phyloP scores from a whole-genome alignment of 768 basidiomycete species.

The Phaeolepiota aurea region DNA sequence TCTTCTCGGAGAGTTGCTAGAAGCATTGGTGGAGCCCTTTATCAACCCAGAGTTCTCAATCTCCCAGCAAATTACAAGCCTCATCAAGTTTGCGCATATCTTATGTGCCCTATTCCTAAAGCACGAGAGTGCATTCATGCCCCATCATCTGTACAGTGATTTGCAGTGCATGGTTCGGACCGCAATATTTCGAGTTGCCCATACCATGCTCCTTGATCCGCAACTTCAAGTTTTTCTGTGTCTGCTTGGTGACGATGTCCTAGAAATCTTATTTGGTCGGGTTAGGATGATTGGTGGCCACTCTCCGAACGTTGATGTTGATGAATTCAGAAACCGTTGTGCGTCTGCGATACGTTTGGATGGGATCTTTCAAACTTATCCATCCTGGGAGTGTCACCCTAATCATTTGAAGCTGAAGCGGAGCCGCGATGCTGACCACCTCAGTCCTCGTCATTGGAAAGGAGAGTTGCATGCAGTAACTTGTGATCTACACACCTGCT shows the following conservation, averaged over 20 bases:
- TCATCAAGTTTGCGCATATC: constrained; percentile 16
- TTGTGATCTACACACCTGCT: constrained; percentile 11
- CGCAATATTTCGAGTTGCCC: constrained; percentile 12
- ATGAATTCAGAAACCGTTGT: constrained; percentile 10
- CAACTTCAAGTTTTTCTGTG: constrained; percentile 11
- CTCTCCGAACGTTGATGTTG: constrained; percentile 11
- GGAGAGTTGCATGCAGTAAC: constrained; percentile 10
- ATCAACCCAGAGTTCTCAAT: constrained; percentile 11
- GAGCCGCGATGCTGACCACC: constrained; percentile 14
- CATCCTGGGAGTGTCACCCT: constrained; percentile 11
- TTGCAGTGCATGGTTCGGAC: constrained; percentile 19
- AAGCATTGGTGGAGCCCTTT: constrained; percentile 18
- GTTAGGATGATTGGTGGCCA: constrained; percentile 16
- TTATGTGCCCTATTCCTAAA: constrained; percentile 12
- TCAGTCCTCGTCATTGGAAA: constrained; percentile 14
- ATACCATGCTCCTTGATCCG: constrained; percentile 16
- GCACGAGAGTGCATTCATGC: constrained; percentile 15
- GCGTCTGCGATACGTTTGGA: constrained; percentile 12
- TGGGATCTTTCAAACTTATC: constrained; percentile 9
- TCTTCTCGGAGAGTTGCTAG: constrained; percentile 18
- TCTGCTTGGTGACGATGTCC: constrained; percentile 16
- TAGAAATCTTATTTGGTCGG: constrained; percentile 19
- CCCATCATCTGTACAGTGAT: constrained; percentile 20
- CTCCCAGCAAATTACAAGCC: constrained; percentile 16
- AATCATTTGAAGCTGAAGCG: constrained; percentile 12